phyloP scores from a whole-genome alignment of 2,329 filamentous ascomycete species.

The Chalaropsis thielavioides region DNA sequence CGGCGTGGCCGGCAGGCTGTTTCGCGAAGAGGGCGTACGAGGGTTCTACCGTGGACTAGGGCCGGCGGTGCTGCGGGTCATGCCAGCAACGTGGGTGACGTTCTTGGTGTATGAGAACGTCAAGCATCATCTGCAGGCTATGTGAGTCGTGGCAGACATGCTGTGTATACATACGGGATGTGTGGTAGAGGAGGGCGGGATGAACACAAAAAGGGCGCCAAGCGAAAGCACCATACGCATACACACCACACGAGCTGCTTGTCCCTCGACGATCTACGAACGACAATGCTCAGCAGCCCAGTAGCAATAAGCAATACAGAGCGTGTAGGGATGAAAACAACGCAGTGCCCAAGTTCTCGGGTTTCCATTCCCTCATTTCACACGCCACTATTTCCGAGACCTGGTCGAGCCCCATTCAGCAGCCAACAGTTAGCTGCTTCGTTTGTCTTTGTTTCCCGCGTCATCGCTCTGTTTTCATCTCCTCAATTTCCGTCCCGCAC shows the following conservation, averaged over 20 bases:
- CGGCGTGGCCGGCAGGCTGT: conserved; percentile 62
- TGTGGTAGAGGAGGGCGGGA: background rate
- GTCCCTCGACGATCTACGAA: no score
- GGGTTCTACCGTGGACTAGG: conserved; percentile 89
- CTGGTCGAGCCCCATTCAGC: background rate
- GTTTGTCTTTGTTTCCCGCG: background rate
- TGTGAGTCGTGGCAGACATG: background rate
- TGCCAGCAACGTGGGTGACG: conserved; percentile 91
- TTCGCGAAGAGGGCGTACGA: conserved; percentile 59
- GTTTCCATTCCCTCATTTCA: background rate
- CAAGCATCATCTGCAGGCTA: conserved; percentile 49
- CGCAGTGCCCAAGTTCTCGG: background rate
- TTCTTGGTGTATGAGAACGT: conserved; percentile 96
- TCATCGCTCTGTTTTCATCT: background rate
- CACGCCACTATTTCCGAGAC: background rate
- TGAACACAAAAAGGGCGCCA: background rate
- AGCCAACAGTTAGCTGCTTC: background rate
- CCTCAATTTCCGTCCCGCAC: background rate
- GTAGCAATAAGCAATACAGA: background rate
- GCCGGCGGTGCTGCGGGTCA: conserved; percentile 75
- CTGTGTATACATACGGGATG: background rate
- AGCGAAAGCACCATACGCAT: background rate
- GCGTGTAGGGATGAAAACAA: background rate
- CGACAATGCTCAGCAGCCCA: background rate
- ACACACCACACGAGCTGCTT: no score